Evolutionary conservation across 2,329 filamentous ascomycete species (phyloP).

Genomic region (Cadophora sp.): DNA sequence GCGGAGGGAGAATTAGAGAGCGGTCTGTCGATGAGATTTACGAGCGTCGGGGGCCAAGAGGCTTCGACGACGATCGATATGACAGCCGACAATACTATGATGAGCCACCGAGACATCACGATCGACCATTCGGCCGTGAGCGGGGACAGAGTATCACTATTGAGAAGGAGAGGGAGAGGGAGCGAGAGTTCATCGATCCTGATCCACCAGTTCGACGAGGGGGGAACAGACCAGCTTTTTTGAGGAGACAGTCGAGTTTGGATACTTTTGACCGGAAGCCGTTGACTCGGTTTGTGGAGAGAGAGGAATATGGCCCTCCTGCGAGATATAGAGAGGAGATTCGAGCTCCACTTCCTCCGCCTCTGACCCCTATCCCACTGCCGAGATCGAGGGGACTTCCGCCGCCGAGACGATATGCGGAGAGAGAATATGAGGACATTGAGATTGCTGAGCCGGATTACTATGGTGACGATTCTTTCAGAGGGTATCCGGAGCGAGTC

Average conservation of each 20-base stretch:
- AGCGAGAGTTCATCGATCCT: conserved; percentile 37
- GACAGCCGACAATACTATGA: conserved; percentile 53
- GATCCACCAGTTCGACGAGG: conserved; percentile 35
- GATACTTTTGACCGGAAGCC: conserved; percentile 88
- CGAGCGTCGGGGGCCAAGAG: conserved; percentile 50
- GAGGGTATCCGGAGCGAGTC: conserved; percentile 64
- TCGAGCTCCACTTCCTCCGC: conserved; percentile 50
- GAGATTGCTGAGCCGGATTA: conserved; percentile 70
- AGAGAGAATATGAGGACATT: conserved; percentile 70
- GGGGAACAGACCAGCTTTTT: conserved; percentile 66
- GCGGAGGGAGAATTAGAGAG: conserved; percentile 50
- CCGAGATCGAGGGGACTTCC: conserved; percentile 68
- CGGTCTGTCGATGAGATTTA: conserved; percentile 56
- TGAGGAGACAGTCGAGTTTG: conserved; percentile 85
- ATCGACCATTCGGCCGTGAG: conserved; percentile 49
- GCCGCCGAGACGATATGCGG: conserved; percentile 62
- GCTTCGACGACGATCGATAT: conserved; percentile 44
- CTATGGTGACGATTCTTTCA: conserved; percentile 76
- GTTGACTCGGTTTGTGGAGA: conserved; percentile 53
- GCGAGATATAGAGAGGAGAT: conserved; percentile 55
- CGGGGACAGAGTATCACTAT: conserved; percentile 49
- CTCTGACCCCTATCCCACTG: conserved; percentile 67
- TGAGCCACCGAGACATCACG: conserved; percentile 51
- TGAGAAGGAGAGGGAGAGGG: conserved; percentile 40
- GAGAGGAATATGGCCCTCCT: conserved; percentile 65